Base-by-base conservation (phyloP, 768 basidiomycete genomes). In the Lactarius psammicola region DNA sequence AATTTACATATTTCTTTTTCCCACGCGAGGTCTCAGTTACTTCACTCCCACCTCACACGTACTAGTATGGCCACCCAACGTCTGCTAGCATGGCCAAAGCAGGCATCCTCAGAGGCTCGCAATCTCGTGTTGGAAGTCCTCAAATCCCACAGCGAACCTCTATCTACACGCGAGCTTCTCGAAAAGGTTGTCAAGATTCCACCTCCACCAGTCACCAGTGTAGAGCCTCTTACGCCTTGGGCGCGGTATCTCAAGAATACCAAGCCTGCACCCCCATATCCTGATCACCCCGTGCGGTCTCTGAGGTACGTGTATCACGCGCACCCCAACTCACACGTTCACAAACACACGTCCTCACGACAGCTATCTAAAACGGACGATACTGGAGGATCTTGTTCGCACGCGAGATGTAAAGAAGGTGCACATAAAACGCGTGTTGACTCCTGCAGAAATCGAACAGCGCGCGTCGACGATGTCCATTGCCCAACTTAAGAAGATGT, bases 351-450 rank as follows among this genome's bases (percentile, higher is more conserved):
- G n/a, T 9, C n/a, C 60, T 4, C 54, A n/a, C 11, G n/a, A 26
- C 59, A 87, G 87, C 31, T 87, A 84, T 70, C 74, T 89, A 46
- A 88, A 87, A 73, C 77, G 70, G 23, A 73, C 77, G 17, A 76
- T 89, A 7, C 77, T 89, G 1, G 80, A 80, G 0, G 75, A 80
- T 15, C 76, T 88, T 28, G 76, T 74, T 18, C 79, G 76, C 0
- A 72, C 74, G 17, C 75, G 78, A 26, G 77, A 80, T 46, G 72
- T 89, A 26, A 71, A 80, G 60, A 82, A 81, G 62, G 72, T 82
- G 28, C 74, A 76, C 62, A 75, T 75, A 17, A 72, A 75, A 38
- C 76, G 74, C 15, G 69, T 71, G 13, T 70, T 77, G 20, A 69
- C 73, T 3, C 70, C 71, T 31, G 72, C 74, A 10, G 74, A 77